Evolutionary conservation across 441 rosid genomes (phyloP).

Genomic region (Bocquillonia castaneifolia): DNA sequence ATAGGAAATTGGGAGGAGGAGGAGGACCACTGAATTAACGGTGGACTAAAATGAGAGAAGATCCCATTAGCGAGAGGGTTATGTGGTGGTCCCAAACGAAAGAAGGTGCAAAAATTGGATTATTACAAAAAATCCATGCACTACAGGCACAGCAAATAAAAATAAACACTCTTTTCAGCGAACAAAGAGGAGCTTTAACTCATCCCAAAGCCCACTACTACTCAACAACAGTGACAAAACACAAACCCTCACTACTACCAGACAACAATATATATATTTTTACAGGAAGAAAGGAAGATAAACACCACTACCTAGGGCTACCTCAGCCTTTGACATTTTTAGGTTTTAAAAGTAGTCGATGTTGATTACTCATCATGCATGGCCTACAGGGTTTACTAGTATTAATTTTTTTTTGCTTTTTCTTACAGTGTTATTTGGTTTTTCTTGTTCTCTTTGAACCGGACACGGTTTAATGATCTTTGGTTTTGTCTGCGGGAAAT

Average conservation of each 20-base stretch:
- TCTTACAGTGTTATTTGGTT: background rate
- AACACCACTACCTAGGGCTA: background rate
- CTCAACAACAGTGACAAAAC: slow-evolving; percentile 25
- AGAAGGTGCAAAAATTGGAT: background rate
- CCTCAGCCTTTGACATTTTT: background rate
- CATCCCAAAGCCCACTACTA: slow-evolving; percentile 24
- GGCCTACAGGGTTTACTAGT: background rate
- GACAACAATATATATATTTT: background rate
- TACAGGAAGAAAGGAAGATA: background rate
- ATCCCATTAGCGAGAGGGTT: no score
- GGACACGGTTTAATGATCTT: slow-evolving; percentile 6
- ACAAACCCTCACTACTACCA: no score
- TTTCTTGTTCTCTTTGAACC: slow-evolving; percentile 12
- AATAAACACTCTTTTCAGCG: slow-evolving; percentile 21
- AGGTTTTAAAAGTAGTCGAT: slow-evolving; percentile 1
- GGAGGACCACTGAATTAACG: slow-evolving; percentile 6
- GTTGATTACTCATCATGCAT: slow-evolving; percentile 19
- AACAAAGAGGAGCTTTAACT: slow-evolving; percentile 32
- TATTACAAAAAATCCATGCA: slow-evolving; percentile 14
- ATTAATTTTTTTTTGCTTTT: background rate
- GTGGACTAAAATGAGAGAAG: background rate
- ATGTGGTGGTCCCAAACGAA: slow-evolving; percentile 12
- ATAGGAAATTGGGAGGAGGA: background rate
- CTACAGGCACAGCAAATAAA: slow-evolving; percentile 18
- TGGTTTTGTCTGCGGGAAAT: slow-evolving; percentile 8